Conservation (phyloP, 345 rosid species). For the Psidium friedrichsthalianum region DNA sequence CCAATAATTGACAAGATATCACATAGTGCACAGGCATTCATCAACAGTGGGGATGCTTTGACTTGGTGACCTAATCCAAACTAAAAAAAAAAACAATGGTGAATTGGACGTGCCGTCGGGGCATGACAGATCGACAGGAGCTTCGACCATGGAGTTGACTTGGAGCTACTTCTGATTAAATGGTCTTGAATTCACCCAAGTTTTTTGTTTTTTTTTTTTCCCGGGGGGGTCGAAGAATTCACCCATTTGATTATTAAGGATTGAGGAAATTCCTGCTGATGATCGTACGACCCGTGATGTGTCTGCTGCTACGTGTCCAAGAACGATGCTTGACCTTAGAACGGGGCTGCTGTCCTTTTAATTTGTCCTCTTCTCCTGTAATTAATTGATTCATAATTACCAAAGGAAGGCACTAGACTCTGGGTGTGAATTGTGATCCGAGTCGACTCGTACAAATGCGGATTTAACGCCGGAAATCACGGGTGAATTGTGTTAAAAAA, state of each 20-base stretch:
- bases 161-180: neutral
- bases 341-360: neutral
- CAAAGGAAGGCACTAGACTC: neutral
- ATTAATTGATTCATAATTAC: neutral
- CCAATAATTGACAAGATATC: neutral
- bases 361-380: neutral
- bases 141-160: neutral
- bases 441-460: neutral
- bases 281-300: neutral
- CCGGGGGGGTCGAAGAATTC: neutral
- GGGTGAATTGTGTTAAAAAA: neutral
- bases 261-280: neutral
- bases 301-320: neutral
- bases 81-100: neutral
- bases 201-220: too few relatives aligned
- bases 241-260: neutral
- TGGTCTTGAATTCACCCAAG: neutral
- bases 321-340: neutral
- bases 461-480: neutral
- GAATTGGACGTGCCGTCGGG: neutral
- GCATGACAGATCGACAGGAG: neutral
- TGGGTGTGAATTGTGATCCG: neutral
- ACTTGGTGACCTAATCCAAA: neutral
- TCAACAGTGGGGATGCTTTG: neutral
- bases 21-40: neutral